These are phyloP conservation scores for Aureobasidium sp. DNA, from an alignment of 2,329 filamentous ascomycete species.

Conservation along the genomic window DNA sequence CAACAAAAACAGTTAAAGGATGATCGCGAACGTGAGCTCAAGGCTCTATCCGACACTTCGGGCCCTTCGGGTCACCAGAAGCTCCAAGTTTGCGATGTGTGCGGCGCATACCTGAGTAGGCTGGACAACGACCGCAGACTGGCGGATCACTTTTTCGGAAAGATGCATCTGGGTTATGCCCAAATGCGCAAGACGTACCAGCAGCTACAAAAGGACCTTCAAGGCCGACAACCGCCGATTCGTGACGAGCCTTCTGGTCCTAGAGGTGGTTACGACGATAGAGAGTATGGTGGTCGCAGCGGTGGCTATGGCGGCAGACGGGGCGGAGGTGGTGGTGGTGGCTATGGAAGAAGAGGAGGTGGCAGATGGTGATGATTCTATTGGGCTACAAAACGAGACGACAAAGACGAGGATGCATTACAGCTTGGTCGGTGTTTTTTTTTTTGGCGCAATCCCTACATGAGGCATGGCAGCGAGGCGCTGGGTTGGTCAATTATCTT, in stretches of 20 bases:
- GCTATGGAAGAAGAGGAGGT: constrained; percentile 20
- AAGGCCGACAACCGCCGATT: constrained; percentile 58
- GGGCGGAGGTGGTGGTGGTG: constrained; percentile 32
- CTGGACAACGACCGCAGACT: constrained; percentile 90
- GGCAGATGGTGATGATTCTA: constrained; percentile 15
- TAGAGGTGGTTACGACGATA: constrained; percentile 40
- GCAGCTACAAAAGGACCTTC: constrained; percentile 77
- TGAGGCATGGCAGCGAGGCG: constrained; percentile 14
- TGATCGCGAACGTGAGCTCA: constrained; percentile 80
- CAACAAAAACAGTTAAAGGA: constrained; percentile 74
- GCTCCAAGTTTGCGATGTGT: constrained; percentile 96
- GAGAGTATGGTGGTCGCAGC: constrained; percentile 26
- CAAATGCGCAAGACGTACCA: constrained; percentile 96
- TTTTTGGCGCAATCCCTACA: constrained; percentile 10
- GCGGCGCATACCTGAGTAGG: constrained; percentile 84
- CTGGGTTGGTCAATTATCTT: constrained; percentile 4
- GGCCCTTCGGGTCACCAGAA: constrained; percentile 96
- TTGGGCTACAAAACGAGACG: constrained; percentile 9
- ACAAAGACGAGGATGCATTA: not conserved
- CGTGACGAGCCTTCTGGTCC: constrained; percentile 43
- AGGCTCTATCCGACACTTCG: constrained; percentile 81
- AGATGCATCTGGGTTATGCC: constrained; percentile 98
- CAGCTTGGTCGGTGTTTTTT: not conserved
- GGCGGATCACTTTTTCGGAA: constrained; percentile 97
- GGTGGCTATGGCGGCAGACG: constrained; percentile 45